Evolutionary conservation across 345 rosid genomes (phyloP).

Genomic region (Rhodamnia rubescens): DNA sequence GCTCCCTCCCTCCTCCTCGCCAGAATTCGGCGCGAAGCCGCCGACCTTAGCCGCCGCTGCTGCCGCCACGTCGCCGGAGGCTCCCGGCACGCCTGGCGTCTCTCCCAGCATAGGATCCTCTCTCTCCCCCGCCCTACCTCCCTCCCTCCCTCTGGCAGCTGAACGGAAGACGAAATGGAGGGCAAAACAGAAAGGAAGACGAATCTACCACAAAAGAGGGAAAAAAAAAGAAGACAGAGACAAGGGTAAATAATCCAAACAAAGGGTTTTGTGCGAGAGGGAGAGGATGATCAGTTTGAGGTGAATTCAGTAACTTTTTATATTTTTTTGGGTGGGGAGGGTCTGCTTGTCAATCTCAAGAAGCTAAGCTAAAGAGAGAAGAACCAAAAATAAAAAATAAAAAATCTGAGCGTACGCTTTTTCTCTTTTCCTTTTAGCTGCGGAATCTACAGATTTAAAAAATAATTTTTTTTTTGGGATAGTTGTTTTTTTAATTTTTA

Average conservation of each 20-base stretch:
- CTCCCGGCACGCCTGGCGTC: not conserved
- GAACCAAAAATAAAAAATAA: not conserved
- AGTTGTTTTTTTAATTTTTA: not conserved
- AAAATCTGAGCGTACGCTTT: not conserved
- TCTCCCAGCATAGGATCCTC: conserved; percentile 3
- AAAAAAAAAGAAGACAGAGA: not conserved
- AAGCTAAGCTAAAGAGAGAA: not conserved
- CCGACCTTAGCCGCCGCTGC: not conserved
- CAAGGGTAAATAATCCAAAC: not conserved
- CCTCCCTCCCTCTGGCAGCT: not conserved
- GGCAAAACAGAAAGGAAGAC: not conserved
- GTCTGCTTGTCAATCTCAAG: conserved; percentile 11
- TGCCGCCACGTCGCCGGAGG: not conserved
- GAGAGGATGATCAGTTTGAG: not conserved
- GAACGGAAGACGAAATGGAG: not conserved
- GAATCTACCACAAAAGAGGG: not conserved
- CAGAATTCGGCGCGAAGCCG: not conserved
- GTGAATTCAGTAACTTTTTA: conserved; percentile 1
- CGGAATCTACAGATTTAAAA: not conserved
- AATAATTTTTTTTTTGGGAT: not conserved
- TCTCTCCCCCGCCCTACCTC: not conserved
- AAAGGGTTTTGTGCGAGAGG: not conserved
- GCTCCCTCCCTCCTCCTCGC: not conserved
- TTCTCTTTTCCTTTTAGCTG: conserved; percentile 1
- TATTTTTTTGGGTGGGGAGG: not conserved